Evolutionary conservation across 75 land plant species (phyloP).

Genomic region (Adiantum capillusveneris): DNA sequence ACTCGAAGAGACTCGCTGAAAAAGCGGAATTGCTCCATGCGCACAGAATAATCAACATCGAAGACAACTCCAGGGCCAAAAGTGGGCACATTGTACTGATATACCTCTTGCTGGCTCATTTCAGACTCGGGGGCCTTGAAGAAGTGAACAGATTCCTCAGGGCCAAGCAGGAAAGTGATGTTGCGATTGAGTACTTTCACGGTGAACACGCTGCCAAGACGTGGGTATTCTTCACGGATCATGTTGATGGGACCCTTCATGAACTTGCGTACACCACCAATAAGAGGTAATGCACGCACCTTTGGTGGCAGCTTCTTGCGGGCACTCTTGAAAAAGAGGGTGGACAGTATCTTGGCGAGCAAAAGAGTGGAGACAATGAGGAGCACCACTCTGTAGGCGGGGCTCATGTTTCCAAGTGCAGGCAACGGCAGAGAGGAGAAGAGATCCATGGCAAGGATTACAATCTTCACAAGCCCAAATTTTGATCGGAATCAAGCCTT

Average conservation of each 20-base stretch:
- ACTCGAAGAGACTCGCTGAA: slow-evolving; percentile 93
- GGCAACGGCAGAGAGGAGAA: no score
- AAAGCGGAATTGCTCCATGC: slow-evolving; percentile 98
- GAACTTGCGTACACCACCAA: slow-evolving; percentile 78
- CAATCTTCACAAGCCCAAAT: no score
- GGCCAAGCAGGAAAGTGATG: slow-evolving; percentile 85
- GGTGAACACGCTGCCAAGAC: slow-evolving; percentile 87
- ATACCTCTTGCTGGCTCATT: slow-evolving; percentile 95
- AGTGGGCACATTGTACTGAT: slow-evolving; percentile 98
- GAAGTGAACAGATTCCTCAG: slow-evolving; percentile 90
- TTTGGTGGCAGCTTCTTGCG: slow-evolving; percentile 22
- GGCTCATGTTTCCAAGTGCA: no score
- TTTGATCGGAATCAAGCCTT: no score
- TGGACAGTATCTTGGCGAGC: slow-evolving; percentile 30
- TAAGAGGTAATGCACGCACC: slow-evolving; percentile 31
- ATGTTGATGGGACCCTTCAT: slow-evolving; percentile 80
- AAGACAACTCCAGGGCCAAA: slow-evolving; percentile 98
- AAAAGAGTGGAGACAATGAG: slow-evolving; percentile 34
- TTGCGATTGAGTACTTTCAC: slow-evolving; percentile 49
- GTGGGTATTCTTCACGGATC: slow-evolving; percentile 78
- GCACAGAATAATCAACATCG: slow-evolving; percentile 87
- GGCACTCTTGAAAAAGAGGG: slow-evolving; percentile 20
- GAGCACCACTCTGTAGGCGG: not conserved
- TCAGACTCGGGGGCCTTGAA: slow-evolving; percentile 93
- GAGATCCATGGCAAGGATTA: no score